A percentile compares a stretch with the other conserved stretches of the same genome.
phyloP scores from a whole-genome alignment of 2,329 filamentous ascomycete genomes.

The Raffaelea ambrosiae region DNA sequence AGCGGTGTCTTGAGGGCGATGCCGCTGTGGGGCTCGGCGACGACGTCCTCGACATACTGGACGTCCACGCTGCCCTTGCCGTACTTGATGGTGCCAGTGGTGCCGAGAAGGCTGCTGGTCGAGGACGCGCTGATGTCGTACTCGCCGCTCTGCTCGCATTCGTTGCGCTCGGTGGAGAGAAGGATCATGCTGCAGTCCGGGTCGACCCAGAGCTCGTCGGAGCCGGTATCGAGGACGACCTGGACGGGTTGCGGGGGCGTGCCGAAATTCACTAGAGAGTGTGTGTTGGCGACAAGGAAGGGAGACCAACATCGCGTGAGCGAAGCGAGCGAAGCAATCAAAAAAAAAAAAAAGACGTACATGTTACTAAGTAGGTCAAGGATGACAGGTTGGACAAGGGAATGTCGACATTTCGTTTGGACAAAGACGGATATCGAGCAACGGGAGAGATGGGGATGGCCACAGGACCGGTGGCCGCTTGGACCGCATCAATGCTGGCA shows the following conservation, averaged over 20 bases:
- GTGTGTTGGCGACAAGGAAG: background rate
- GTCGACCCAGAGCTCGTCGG: slow-evolving; percentile 51
- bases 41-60: slow-evolving; percentile 20
- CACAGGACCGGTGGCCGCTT: background rate
- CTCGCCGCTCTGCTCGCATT: slow-evolving; percentile 29
- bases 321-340: background rate
- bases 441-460: background rate
- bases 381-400: slow-evolving; percentile 7
- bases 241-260: slow-evolving; percentile 37
- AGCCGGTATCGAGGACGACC: slow-evolving; percentile 44
- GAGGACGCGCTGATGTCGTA: slow-evolving; percentile 23
- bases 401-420: slow-evolving; percentile 7
- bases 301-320: background rate
- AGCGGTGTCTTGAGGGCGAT: slow-evolving; percentile 13
- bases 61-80: slow-evolving; percentile 20
- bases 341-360: slow-evolving; percentile 1
- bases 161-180: slow-evolving; percentile 15
- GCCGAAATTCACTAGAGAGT: slow-evolving; percentile 31
- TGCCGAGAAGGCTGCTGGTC: slow-evolving; percentile 11
- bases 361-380: slow-evolving; percentile 7
- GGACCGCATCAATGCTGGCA: background rate
- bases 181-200: slow-evolving; percentile 36
- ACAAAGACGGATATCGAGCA: background rate
- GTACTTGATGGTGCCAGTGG: slow-evolving; percentile 16
- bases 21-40: slow-evolving; percentile 19